Conservation (phyloP, 2,329 filamentous ascomycete species). For the Colletotrichum brevisporum region DNA sequence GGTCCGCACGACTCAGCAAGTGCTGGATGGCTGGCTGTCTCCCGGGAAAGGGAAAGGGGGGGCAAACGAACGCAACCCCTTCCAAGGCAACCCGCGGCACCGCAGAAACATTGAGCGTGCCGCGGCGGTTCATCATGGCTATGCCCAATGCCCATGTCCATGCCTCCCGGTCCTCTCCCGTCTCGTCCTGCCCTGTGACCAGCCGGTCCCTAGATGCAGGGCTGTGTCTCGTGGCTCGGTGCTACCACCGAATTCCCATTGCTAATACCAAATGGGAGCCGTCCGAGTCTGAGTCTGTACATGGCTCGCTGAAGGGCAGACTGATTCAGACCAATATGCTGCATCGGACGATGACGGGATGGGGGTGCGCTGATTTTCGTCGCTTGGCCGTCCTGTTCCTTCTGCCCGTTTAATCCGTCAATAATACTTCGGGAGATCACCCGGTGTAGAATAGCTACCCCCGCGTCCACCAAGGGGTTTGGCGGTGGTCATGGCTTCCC, state of each 20-base stretch:
- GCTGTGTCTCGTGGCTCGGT: constrained; percentile 34
- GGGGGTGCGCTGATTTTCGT: constrained; percentile 32
- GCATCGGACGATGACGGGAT: constrained; percentile 37
- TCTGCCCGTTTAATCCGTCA: constrained; percentile 31
- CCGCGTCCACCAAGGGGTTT: constrained; percentile 8
- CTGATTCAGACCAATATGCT: constrained; percentile 21
- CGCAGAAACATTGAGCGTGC: not conserved
- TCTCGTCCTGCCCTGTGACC: not conserved
- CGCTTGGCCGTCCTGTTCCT: constrained; percentile 12
- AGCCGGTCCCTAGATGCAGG: constrained; percentile 20
- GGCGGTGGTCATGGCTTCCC: constrained; percentile 5
- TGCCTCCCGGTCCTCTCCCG: not conserved
- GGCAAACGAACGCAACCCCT: constrained; percentile 2
- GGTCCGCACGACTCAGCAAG: constrained; percentile 31
- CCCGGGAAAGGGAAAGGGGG: constrained; percentile 18
- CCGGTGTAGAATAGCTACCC: constrained; percentile 5
- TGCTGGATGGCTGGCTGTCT: constrained; percentile 18
- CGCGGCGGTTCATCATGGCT: not conserved
- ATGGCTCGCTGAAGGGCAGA: constrained; percentile 12
- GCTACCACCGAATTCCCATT: constrained; percentile 8
- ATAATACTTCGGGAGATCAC: constrained; percentile 19
- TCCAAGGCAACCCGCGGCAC: not conserved
- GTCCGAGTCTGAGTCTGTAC: not conserved
- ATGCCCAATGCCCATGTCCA: not conserved
- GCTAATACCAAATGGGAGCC: not conserved